Conservation (phyloP, 768 basidiomycete genomes). For the Nidula microcarpa region DNA sequence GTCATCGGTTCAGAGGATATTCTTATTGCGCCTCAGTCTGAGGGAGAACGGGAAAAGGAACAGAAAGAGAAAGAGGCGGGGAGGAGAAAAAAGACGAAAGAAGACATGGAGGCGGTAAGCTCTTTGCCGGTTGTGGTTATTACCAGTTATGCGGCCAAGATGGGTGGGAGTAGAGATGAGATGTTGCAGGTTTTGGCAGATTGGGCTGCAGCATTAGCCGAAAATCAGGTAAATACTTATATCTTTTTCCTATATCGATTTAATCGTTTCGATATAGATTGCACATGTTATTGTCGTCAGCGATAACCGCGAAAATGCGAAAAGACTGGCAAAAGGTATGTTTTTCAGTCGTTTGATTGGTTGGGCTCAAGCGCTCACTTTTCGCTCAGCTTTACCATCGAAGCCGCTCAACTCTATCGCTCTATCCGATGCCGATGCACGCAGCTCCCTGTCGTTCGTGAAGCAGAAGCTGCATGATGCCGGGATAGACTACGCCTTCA, state of each 20-base stretch:
- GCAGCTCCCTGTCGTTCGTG: constrained; percentile 78
- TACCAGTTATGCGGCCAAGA: constrained; percentile 67
- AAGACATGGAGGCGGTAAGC: constrained; percentile 49
- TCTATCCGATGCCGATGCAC: constrained; percentile 81
- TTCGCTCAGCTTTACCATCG: constrained; percentile 65
- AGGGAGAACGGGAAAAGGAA: constrained; percentile 7
- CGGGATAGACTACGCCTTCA: constrained; percentile 50
- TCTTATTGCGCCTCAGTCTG: not conserved
- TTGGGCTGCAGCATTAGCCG: constrained; percentile 82
- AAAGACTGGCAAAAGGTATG: constrained; percentile 77
- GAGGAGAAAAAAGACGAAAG: constrained; percentile 28
- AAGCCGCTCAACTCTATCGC: constrained; percentile 79
- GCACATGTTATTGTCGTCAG: constrained; percentile 92
- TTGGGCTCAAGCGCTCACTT: no score
- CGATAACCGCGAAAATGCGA: constrained; percentile 86
- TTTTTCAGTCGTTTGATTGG: not conserved
- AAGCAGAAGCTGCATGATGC: constrained; percentile 69
- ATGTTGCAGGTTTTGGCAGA: constrained; percentile 71
- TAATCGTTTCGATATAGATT: constrained; percentile 40
- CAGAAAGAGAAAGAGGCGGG: constrained; percentile 12
- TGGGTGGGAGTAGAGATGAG: constrained; percentile 57
- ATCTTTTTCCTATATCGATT: not conserved
- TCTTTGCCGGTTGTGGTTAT: constrained; percentile 85
- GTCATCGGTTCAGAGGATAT: constrained; percentile 27
- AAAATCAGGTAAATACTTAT: constrained; percentile 59